Conservation (phyloP, 2,329 filamentous ascomycete genomes). For the Colletotrichum sp. region DNA sequence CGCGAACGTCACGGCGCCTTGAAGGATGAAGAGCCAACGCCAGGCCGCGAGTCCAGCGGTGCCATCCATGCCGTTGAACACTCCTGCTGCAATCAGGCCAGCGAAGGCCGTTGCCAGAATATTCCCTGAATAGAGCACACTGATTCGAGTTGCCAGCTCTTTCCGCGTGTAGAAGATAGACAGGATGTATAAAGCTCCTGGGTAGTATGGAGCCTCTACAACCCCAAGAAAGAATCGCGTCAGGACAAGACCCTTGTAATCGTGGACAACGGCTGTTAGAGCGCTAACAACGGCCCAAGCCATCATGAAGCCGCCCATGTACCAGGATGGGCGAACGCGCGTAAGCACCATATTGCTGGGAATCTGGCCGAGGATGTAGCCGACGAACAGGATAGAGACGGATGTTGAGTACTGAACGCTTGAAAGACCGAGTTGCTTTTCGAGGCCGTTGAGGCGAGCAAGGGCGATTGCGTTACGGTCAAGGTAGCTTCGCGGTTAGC, state of each 20-base stretch:
- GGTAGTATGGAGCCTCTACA: slow-evolving; percentile 43
- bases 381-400: slow-evolving; percentile 39
- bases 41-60: slow-evolving; percentile 28
- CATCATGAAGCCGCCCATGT: slow-evolving; percentile 46
- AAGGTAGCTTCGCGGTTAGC: slow-evolving; percentile 4
- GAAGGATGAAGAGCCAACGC: slow-evolving; percentile 38
- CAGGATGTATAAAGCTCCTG: slow-evolving; percentile 43
- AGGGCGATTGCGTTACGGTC: slow-evolving; percentile 28
- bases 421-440: slow-evolving; percentile 24
- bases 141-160: slow-evolving; percentile 45
- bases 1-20: slow-evolving; percentile 30
- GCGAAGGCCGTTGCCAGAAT: slow-evolving; percentile 41
- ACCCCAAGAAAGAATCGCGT: slow-evolving; percentile 43
- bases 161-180: slow-evolving; percentile 61
- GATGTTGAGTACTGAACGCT: slow-evolving; percentile 38
- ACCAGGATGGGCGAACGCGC: slow-evolving; percentile 55
- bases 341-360: slow-evolving; percentile 43
- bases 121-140: slow-evolving; percentile 48
- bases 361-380: slow-evolving; percentile 40
- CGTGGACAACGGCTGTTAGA: slow-evolving; percentile 43
- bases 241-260: slow-evolving; percentile 44
- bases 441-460: slow-evolving; percentile 32
- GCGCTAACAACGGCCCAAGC: slow-evolving; percentile 45
- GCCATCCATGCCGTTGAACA: slow-evolving; percentile 37
- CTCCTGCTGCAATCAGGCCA: slow-evolving; percentile 47